Base-by-base conservation (phyloP, 208 protist genomes). In the Crithidia fasciculata region DNA sequence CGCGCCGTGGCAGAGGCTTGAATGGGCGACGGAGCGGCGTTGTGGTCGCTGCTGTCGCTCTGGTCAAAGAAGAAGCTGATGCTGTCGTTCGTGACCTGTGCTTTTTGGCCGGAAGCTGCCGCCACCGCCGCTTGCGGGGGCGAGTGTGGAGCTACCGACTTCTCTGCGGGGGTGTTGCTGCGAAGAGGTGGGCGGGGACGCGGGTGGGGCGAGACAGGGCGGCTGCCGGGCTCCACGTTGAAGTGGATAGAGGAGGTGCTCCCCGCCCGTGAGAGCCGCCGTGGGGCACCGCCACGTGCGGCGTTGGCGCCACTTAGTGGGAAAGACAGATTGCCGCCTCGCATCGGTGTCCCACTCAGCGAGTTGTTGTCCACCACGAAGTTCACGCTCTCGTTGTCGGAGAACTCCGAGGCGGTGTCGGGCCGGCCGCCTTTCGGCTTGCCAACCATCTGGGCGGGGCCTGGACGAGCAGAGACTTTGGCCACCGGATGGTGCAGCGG, bases 21-120 rank as follows among this genome's bases (percentile, higher is more conserved):
- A 4, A 0, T 52, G 7, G 55, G 45, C 12, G 63, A 43, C 44
- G 62, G 9, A 28, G 39, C 4, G 13, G 40, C 63, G 5, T 40
- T 2, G 5, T 69, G 53, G 55, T 43, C 37, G 39, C 60, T 64
- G 40, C 45, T 49, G 16, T 19, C 15, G 39, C 61, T 71, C 6
- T 83, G 80, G 6, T 82, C 65, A 15, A 88, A 64, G 8, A 75
- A 54, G 56, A 69, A 77, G 19, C 71, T 55, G 28, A 78, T 84
- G 76, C 72, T 87, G 45, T 84, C 74, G 43, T 74, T 82, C 8
- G 55, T 45, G 39, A 61, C 40, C 41, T 8, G n/a, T 2, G 37
- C 44, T 41, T 45, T 64, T 44, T 2, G 39, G 41, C n/a, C 36
- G 1, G 28, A 28, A 28, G 28, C 28, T 28, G 28, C 28, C 1